Evolutionary conservation across 2,329 filamentous ascomycete genomes (phyloP), one percentile per base, ranked within the genome.

Genomic region (Penicillium sp.): DNA sequence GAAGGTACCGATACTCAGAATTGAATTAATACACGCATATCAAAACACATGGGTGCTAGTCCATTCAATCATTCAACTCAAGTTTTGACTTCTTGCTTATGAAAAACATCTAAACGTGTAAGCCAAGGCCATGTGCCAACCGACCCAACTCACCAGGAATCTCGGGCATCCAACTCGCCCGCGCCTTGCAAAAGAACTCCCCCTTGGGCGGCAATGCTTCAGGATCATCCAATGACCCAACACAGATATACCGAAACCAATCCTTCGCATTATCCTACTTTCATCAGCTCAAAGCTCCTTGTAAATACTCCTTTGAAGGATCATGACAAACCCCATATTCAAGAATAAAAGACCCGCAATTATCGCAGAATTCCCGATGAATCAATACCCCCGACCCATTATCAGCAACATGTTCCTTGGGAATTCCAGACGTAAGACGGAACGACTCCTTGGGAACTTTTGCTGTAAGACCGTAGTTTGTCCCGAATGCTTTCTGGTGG

Each of bases 161-260:
- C 48, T 71, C 66, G 2, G 70, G 71, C 69, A 74, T 74, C 74
- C 74, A 77, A 1, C 47, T 55, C 4, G 65, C 60, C 39, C 70
- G 58, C 26, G 61, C 52, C 35, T 64, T 72, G 52, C 71, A 75
- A 46, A 75, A 77, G 57, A 76, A 76, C 45, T 76, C 73, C 0
- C 72, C 73, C 48, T 74, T 75, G 0, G 73, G 73, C 4, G 71
- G 68, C 7, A 76, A 52, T 34, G 56, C 62, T 10, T 71, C 68
- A 0, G 68, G 69, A 13, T 73, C 62, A 39, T 76, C 72, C 3
- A 77, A 55, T 0, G 71, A 71, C 1, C 74, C 73, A 27, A 72
- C 68, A 12, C 66, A 68, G 7, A 73, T 64, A 47, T 71, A 68
- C 18, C 59, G 61, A 38, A 58, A 67, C 6, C 53, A 48, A 32